Evolutionary conservation across 169 alveolate genomes (phyloP), one percentile per base, ranked within the genome.

Genomic region (Cryptosporidium bovis): DNA sequence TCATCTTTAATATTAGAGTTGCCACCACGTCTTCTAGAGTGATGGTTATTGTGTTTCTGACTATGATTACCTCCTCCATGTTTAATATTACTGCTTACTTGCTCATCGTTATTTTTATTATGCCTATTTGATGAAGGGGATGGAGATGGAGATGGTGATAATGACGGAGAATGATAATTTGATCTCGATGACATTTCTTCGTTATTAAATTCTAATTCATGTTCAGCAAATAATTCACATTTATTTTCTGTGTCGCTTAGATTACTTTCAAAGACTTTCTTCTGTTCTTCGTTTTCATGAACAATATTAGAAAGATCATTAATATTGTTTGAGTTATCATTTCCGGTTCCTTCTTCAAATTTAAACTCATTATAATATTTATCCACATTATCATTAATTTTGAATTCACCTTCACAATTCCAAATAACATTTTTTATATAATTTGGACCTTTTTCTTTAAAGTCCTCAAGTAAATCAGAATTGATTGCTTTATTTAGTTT

Each of bases 381-480:
- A 18, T 20, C 20, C 12, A 0, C 40, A 13, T 3, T 48, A 66
- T 44, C 50, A 48, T 51, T 18, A n/a, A 50, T 20, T 0, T 50
- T 40, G 10, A 27, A 13, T n/a, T 50, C 56, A 16, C 51, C 67
- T 33, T 69, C 77, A 6, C 64, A 68, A 33, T 71, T 77, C 87
- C 87, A 77, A 18, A 77, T 60, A 31, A 24, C 24, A 40, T 60
- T 53, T 53, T 48, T 56, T 24, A 77, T 24, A 33, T 65, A 83
- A 60, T 66, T 67, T 34, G 77, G 36, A 12, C 83, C 83, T 2
- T 31, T 64, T 7, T 34, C 20, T 7, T 24, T 24, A 53, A 34
- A 65, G 33, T 83, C 82, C 20, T 68, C 85, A n/a, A 83, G 31
- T 48, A 77, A n/a, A 62, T 77, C 87, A 24, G 62, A 40, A 62